Evolutionary conservation across 2,329 filamentous ascomycete species (phyloP), one percentile per base, ranked within the genome.

Genomic region (Botrytis fabae): DNA sequence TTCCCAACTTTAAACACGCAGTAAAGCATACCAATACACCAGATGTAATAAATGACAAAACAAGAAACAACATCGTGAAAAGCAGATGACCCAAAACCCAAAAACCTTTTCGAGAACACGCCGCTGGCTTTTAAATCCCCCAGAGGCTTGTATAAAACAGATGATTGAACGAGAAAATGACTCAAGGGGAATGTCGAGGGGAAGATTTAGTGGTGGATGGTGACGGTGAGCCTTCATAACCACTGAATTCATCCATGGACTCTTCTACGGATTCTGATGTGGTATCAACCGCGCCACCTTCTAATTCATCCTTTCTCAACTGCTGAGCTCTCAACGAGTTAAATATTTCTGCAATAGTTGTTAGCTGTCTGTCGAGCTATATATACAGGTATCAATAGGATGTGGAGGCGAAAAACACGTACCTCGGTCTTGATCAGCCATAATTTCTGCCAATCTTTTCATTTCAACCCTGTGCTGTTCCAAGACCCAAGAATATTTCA

Each of bases 401-500:
- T 51, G 40, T 40, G 10, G 38, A 32, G 46, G n/a, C 28, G 9
- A 35, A 40, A 40, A 40, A 18, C 38, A 72, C 62, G 25, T 72
- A 72, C 70, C 70, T 68, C 70, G 46, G 0, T 38, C 25, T 38
- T 59, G 48, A 32, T 57, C 48, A 40, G 20, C 5, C 70, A 51
- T 72, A 18, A 60, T 48, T n/a, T 10, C 38, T 25, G 62, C 70
- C 22, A 72, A 40, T 48, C 25, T 73, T 59, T 38, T 62, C n/a
- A 73, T 73, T 28, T 69, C 46, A 40, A n/a, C 20, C 40, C 73
- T 75, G 32, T 75, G 59, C 6, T 66, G 69, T 16, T 69, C 54
- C 10, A 1, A n/a, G 1, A 76, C 64, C 75, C 75, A 76, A 35
- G 59, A 25, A 42, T 76, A 75, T 12, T 22, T 64, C 18, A 75